phyloP scores from a whole-genome alignment of 129 eudicot genomes.

The Saposhnikovia divaricata region DNA sequence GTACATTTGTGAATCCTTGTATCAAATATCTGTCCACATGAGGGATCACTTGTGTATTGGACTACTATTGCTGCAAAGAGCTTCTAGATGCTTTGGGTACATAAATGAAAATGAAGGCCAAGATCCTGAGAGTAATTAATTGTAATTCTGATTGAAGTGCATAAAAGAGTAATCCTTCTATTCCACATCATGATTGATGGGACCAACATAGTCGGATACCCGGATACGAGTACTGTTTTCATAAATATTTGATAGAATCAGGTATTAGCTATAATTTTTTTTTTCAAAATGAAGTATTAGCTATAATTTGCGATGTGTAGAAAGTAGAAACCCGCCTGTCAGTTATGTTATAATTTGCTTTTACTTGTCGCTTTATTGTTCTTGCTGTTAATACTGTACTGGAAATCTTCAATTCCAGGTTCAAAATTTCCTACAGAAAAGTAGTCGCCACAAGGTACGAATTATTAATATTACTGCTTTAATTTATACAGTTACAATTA shows the following conservation, averaged over 20 bases:
- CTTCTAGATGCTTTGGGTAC: background rate
- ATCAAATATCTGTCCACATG: background rate
- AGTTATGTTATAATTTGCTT: background rate
- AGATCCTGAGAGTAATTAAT: background rate
- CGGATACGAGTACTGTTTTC: background rate
- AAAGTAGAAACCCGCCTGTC: background rate
- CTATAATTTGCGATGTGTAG: background rate
- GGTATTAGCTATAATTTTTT: too few species aligned
- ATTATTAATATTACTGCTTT: background rate
- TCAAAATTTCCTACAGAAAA: slow-evolving; percentile 59
- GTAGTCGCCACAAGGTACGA: slow-evolving; percentile 78
- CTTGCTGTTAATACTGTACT: slow-evolving; percentile 12
- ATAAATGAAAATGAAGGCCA: background rate
- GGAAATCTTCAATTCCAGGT: slow-evolving; percentile 42
- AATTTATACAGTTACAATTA: background rate
- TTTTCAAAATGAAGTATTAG: background rate
- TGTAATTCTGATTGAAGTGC: background rate
- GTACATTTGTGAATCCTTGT: background rate
- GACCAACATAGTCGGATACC: background rate
- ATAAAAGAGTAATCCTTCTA: background rate
- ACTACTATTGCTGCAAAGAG: background rate
- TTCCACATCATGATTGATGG: background rate
- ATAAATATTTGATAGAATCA: background rate
- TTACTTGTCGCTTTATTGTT: slow-evolving; percentile 4
- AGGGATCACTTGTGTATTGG: background rate